Conservation (phyloP, 306 rosid species). For the Fragaria ananassa region DNA sequence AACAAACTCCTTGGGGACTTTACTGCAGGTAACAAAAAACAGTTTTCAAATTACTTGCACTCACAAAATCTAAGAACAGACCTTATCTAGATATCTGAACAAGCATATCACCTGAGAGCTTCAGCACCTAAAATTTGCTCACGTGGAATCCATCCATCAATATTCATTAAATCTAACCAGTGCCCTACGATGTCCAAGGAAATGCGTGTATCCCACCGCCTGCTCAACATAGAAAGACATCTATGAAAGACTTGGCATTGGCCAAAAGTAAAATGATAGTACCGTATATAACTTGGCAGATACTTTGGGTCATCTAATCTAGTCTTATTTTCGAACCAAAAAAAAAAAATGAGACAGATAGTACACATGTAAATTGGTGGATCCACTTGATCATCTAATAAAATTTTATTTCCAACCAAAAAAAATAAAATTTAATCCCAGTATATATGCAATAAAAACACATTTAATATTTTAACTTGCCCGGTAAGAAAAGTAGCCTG, state of each 20-base stretch:
- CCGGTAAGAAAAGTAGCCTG: too few species aligned
- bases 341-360: neutral
- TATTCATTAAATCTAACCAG: slow-evolving; percentile 91
- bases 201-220: slow-evolving; percentile 93
- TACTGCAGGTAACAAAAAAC: slow-evolving; percentile 50
- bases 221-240: slow-evolving; percentile 36
- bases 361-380: neutral
- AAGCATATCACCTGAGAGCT: slow-evolving; percentile 66
- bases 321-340: neutral
- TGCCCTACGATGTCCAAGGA: slow-evolving; percentile 86
- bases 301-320: neutral
- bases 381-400: neutral
- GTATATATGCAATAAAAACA: neutral
- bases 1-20: slow-evolving; percentile 84
- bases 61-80: slow-evolving; percentile 14
- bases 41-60: slow-evolving; percentile 22
- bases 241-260: neutral
- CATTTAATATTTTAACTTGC: neutral
- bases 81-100: slow-evolving; percentile 19
- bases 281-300: neutral
- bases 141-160: slow-evolving; percentile 99
- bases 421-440: neutral
- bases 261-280: neutral
- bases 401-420: neutral
- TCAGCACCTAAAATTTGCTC: slow-evolving; percentile 97